Conservation (phyloP, 139 green algal genomes). For the Klebsormidium nitens region DNA sequence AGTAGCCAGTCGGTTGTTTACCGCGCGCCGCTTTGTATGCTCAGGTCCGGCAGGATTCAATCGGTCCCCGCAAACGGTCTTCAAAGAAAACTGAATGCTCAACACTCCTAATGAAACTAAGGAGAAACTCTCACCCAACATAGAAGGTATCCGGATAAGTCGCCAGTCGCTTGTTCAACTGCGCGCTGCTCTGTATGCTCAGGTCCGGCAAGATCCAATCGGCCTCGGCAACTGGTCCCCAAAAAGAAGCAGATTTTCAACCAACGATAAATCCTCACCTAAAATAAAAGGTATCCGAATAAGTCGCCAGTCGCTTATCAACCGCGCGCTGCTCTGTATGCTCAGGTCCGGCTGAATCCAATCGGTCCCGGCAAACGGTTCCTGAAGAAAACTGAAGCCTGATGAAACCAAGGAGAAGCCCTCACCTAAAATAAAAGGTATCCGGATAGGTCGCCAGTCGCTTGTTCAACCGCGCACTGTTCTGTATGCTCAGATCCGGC, state of each 20-base stretch:
- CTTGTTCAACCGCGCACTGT: conserved; percentile 19
- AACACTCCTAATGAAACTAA: conserved; percentile 4
- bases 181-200: conserved; percentile 15
- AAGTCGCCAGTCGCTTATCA: conserved; percentile 17
- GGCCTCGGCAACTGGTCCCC: no score
- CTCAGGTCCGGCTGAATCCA: conserved; percentile 35
- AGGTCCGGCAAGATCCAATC: conserved; percentile 36
- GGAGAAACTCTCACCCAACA: conserved; percentile 16
- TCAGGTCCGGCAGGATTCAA: conserved; percentile 34
- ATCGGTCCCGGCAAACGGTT: conserved; percentile 16
- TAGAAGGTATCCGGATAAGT: conserved; percentile 33
- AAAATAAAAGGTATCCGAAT: conserved; percentile 31
- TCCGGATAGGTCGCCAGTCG: conserved; percentile 15
- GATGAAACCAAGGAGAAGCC: no score
- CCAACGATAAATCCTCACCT: no score
- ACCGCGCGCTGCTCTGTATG: conserved; percentile 9
- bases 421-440: conserved; percentile 35
- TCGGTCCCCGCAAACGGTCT: conserved; percentile 21
- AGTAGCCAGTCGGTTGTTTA: conserved; percentile 21
- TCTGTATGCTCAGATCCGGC: conserved; percentile 26
- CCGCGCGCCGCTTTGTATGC: conserved; percentile 10
- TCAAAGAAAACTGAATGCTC: no score
- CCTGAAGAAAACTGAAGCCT: no score
- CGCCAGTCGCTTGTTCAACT: conserved; percentile 14
- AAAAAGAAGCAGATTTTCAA: no score